Percentiles rank a stretch among this genome's conserved stretches.
Evolutionary conservation across 2,329 filamentous ascomycete genomes (phyloP).

Genomic region (Sporothrix sp.): DNA sequence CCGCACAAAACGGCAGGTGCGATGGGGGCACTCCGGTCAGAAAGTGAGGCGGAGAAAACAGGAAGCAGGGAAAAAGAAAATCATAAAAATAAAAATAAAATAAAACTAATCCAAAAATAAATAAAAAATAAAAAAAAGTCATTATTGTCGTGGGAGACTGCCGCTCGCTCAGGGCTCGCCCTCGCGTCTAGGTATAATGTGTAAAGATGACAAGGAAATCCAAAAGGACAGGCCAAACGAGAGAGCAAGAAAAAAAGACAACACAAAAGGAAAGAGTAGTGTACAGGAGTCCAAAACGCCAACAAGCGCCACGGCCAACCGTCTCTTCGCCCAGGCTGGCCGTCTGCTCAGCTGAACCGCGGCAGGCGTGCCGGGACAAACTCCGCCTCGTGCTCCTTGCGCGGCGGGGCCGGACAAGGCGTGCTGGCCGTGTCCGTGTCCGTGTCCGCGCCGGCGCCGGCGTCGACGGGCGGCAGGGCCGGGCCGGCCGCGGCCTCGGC

Average conservation of each 20-base stretch:
- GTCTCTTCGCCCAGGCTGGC: background rate
- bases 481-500: background rate
- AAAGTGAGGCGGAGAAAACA: too few species aligned
- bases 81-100: background rate
- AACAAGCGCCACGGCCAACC: too few species aligned
- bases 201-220: background rate
- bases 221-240: background rate
- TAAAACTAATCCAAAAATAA: too few species aligned
- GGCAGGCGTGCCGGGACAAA: conserved; percentile 53
- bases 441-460: background rate
- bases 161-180: background rate
- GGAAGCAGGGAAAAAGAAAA: too few species aligned
- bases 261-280: background rate
- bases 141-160: too few species aligned
- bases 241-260: background rate
- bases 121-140: too few species aligned
- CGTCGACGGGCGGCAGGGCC: background rate
- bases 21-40: too few species aligned
- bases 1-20: too few species aligned
- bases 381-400: conserved; percentile 18
- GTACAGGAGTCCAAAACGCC: too few species aligned
- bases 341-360: conserved; percentile 30
- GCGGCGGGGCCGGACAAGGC: background rate
- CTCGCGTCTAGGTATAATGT: conserved; percentile 4
- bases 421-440: background rate